These are phyloP conservation scores for Suillus placidus DNA, from an alignment of 768 basidiomycete species.

Conservation along the genomic window DNA sequence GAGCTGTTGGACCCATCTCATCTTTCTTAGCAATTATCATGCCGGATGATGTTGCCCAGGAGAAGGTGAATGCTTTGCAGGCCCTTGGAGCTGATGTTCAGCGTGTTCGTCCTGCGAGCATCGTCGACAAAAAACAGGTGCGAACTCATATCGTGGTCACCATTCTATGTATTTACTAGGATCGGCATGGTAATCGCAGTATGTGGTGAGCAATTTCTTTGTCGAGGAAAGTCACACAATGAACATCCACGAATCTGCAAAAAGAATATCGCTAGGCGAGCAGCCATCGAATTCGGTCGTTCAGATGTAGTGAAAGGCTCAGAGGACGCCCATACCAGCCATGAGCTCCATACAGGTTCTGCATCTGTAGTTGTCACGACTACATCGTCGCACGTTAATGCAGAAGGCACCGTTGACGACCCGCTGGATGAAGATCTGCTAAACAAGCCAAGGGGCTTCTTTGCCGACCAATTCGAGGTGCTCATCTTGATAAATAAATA, in stretches of 20 bases:
- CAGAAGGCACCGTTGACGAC: slow-evolving; percentile 31
- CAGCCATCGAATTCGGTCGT: slow-evolving; percentile 73
- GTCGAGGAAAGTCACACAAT: background rate
- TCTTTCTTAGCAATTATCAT: slow-evolving; percentile 73
- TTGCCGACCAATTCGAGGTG: slow-evolving; percentile 95
- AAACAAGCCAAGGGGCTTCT: slow-evolving; percentile 75
- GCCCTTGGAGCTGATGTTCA: slow-evolving; percentile 90
- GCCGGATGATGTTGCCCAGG: slow-evolving; percentile 87
- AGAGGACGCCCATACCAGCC: slow-evolving; percentile 23
- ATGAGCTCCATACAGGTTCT: slow-evolving; percentile 46
- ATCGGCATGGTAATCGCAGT: slow-evolving; percentile 39
- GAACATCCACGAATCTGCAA: background rate
- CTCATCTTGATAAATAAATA: background rate
- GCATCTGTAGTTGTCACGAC: slow-evolving; percentile 57
- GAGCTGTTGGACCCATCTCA: background rate
- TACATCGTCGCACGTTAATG: slow-evolving; percentile 45
- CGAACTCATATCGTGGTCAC: slow-evolving; percentile 16
- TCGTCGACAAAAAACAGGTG: slow-evolving; percentile 95
- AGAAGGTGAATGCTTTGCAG: slow-evolving; percentile 84
- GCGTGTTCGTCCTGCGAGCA: slow-evolving; percentile 90
- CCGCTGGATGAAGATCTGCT: slow-evolving; percentile 46
- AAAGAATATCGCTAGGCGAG: slow-evolving; percentile 85
- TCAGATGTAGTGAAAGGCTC: slow-evolving; percentile 30
- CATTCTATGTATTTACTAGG: slow-evolving; percentile 11
- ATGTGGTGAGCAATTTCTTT: slow-evolving; percentile 54